phyloP scores from a whole-genome alignment of 371 early-diverging fungal genomes.

The Rhizomucor pusillus region DNA sequence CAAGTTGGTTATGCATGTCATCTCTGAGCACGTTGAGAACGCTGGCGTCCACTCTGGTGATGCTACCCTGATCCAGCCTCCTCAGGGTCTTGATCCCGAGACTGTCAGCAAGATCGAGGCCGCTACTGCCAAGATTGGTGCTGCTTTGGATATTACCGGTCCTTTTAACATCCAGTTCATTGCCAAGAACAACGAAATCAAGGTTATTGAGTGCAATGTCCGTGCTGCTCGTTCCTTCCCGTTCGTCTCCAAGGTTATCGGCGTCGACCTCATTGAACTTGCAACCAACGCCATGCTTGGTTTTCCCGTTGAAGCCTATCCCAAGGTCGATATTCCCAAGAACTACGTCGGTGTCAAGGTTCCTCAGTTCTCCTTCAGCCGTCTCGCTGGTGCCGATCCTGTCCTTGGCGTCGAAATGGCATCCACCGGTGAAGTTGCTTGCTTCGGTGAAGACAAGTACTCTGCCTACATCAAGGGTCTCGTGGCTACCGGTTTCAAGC shows the following conservation, averaged over 20 bases:
- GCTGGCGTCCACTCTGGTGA: constrained; percentile 97
- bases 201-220: constrained; percentile 96
- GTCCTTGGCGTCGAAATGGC: constrained; percentile 97
- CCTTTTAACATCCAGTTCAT: constrained; percentile 97
- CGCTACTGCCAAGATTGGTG: constrained; percentile 88
- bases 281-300: constrained; percentile 80
- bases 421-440: constrained; percentile 97
- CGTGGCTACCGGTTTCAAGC: constrained; percentile 76
- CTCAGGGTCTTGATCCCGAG: constrained; percentile 64
- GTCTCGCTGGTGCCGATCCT: constrained; percentile 93
- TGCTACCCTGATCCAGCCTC: constrained; percentile 90
- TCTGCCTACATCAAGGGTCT: constrained; percentile 89
- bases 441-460: constrained; percentile 87
- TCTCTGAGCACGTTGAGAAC: constrained; percentile 94
- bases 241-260: constrained; percentile 93
- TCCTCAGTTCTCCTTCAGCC: constrained; percentile 92
- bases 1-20: constrained; percentile 76
- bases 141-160: constrained; percentile 88
- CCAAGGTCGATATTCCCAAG: constrained; percentile 68
- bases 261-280: constrained; percentile 84
- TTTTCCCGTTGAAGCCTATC: constrained; percentile 55
- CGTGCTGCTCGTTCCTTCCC: constrained; percentile 96
- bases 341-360: constrained; percentile 87
- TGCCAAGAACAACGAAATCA: constrained; percentile 77
- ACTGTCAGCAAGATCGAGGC: constrained; percentile 78